Evolutionary conservation across 495 filamentous ascomycete genomes (phyloP).

Genomic region (Rostrohypoxylon terebratum): DNA sequence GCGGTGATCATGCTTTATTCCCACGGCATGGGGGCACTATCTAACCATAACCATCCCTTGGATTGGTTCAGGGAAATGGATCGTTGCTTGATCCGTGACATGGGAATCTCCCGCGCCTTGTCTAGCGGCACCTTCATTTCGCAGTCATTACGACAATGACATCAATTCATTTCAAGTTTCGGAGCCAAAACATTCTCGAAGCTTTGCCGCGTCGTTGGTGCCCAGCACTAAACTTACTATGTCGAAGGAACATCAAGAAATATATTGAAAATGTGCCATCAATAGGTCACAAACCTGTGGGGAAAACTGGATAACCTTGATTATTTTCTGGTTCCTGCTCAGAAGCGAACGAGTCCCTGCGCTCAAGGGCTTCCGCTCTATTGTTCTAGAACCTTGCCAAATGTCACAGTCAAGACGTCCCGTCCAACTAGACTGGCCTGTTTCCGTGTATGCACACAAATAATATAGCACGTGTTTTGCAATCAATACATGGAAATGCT

Average conservation of each 20-base stretch:
- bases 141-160: conserved; percentile 43
- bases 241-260: not conserved
- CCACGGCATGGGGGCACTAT: conserved; percentile 11
- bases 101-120: conserved; percentile 45
- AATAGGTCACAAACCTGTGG: conserved; percentile 2
- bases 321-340: conserved; percentile 2
- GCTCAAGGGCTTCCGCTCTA: conserved; percentile 12
- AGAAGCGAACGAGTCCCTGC: conserved; percentile 16
- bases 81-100: conserved; percentile 44
- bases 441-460: not conserved
- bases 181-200: conserved; percentile 41
- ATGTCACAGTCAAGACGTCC: not conserved
- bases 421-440: not conserved
- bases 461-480: conserved; percentile 5
- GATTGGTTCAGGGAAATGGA: conserved; percentile 26
- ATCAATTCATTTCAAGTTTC: conserved; percentile 42
- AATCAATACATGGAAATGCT: not conserved
- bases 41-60: conserved; percentile 10
- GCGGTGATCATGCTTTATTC: conserved; percentile 29
- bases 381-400: conserved; percentile 30
- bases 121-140: conserved; percentile 48
- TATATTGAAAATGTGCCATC: not conserved
- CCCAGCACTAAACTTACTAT: conserved; percentile 3
- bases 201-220: conserved; percentile 16
- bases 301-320: not conserved